Evolutionary conservation across 192 early-diverging fungal genomes (phyloP).

Genomic region (Lunasporangiospora selenospora): DNA sequence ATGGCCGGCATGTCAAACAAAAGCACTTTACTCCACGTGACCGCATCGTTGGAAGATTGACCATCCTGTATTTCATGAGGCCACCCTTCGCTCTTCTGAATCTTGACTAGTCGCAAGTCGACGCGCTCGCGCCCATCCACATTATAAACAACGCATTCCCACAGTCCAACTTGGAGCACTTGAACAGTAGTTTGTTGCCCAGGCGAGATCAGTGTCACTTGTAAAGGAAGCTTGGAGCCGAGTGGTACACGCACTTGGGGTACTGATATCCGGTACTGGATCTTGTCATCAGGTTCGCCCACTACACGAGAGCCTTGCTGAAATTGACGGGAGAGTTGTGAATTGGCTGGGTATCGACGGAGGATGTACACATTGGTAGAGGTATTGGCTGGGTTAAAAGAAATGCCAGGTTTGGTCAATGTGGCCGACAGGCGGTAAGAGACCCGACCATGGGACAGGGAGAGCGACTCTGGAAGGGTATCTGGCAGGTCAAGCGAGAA

Average conservation of each 20-base stretch:
- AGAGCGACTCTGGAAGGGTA: constrained; percentile 32
- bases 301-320: constrained; percentile 16
- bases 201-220: constrained; percentile 22
- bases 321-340: constrained; percentile 6
- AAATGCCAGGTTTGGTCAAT: constrained; percentile 24
- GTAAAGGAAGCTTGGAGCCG: constrained; percentile 22
- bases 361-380: constrained; percentile 9
- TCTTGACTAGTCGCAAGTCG: constrained; percentile 38
- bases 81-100: constrained; percentile 45
- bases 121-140: constrained; percentile 22
- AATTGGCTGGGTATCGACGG: constrained; percentile 4
- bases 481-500: constrained; percentile 44
- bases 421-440: constrained; percentile 20
- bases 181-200: constrained; percentile 1
- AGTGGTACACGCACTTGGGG: constrained; percentile 34
- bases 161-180: constrained; percentile 29
- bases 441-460: constrained; percentile 22
- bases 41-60: neutral
- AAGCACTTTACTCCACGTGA: constrained; percentile 45
- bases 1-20: constrained; percentile 38
- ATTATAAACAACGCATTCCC: constrained; percentile 29
- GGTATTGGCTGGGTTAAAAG: constrained; percentile 12
- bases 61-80: constrained; percentile 4
- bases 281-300: constrained; percentile 8
- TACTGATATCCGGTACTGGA: constrained; percentile 23